phyloP scores from a whole-genome alignment of 139 green algal genomes.

The Coelastrella sp. region DNA sequence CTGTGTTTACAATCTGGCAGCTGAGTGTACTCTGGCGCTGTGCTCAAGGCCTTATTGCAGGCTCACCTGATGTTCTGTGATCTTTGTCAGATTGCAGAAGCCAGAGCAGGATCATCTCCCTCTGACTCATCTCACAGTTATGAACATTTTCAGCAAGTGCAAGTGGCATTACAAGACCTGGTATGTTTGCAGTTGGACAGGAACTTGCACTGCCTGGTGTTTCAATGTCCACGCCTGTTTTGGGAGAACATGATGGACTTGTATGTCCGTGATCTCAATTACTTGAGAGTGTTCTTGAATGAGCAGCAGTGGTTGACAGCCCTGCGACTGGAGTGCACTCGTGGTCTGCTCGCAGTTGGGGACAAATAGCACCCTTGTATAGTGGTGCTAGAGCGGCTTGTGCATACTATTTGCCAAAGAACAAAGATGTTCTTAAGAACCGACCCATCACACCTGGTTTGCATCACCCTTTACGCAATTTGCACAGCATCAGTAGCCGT shows the following conservation, averaged over 20 bases:
- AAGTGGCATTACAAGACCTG: not conserved
- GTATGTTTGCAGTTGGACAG: conserved; percentile 23
- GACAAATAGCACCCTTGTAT: not conserved
- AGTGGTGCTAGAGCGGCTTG: not conserved
- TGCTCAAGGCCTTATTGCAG: not conserved
- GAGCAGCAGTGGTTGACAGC: not conserved
- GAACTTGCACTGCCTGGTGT: conserved; percentile 11
- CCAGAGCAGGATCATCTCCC: no score
- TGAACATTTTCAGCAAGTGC: conserved; percentile 1
- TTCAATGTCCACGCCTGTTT: conserved; percentile 13
- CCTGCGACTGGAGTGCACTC: not conserved
- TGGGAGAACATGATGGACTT: conserved; percentile 24
- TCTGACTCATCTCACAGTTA: no score
- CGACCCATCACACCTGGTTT: not conserved
- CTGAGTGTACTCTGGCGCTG: not conserved
- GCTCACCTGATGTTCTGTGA: not conserved
- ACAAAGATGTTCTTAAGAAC: conserved; percentile 7
- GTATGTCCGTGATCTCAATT: not conserved
- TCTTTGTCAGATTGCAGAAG: not conserved
- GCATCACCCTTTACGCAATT: conserved; percentile 5
- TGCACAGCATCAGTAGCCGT: not conserved
- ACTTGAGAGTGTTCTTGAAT: not conserved
- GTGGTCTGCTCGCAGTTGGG: not conserved
- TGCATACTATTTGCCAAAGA: conserved; percentile 9
- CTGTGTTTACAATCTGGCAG: not conserved